Evolutionary conservation across 139 green algal genomes (phyloP), one percentile per base, ranked within the genome.

Genomic region (Chlamydomonas sphaeroides): DNA sequence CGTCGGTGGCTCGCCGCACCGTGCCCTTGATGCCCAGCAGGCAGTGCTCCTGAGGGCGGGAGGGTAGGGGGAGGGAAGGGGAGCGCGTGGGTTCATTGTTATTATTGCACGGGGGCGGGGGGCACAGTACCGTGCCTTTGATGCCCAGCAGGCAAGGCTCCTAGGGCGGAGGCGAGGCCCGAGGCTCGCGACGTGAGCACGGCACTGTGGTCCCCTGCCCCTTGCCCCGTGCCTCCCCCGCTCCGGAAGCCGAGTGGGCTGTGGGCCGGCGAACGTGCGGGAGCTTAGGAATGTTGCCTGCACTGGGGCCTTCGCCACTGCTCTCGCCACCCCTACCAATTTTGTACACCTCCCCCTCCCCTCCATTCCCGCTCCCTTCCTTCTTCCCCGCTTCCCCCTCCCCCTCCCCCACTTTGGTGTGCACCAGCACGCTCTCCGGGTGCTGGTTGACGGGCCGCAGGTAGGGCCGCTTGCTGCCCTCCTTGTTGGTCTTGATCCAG

Each of bases 71-170:
- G n/a, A 25, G 41, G 68, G 8, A 48, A 11, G 8, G 8, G n/a
- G n/a, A n/a, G 59, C 5, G 63, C 1, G 11, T 36, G 33, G 63
- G 63, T n/a, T 45, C 6, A 17, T 17, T 41, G 14, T n/a, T n/a
- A n/a, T n/a, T 25, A 56, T 15, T 56, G 53, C 26, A 61, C 53
- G 5, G 18, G 18, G 25, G 17, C 39, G 41, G 17, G 28, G 25
- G 63, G 25, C 94, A 88, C 36, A 91, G 82, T 65, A 97, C 91
- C 0, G 79, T 95, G 65, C 94, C 94, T 36, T 88, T 89, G 45
- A 97, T 93, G 57, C 94, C 94, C 92, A 97, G 93, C 80, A 97
- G 68, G 82, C 94, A 97, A 85, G 96, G 94, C 89, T 97, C 94
- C 92, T 96, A 86, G 5, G 42, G n/a, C 63, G 6, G 25, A 15